A percentile compares a stretch with the other conserved stretches of the same genome.
Conservation (phyloP, 257 asterid species). For the Nicotiana benthamiana region DNA sequence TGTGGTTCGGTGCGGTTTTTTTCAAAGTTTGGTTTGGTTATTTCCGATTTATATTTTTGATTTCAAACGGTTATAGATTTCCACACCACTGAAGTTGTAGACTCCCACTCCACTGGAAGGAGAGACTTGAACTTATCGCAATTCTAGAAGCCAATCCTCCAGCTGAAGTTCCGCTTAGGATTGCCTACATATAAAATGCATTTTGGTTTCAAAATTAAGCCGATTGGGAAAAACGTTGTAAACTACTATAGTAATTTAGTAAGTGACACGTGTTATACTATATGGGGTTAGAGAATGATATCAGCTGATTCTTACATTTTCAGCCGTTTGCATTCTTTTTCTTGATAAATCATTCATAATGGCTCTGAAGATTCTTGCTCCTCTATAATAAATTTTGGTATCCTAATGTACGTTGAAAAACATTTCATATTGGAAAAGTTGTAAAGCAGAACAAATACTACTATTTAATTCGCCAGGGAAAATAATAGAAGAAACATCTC, state of each 20-base stretch:
- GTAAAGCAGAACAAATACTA: neutral
- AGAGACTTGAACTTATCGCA: conserved; percentile 63
- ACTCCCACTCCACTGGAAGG: no score
- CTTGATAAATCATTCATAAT: conserved; percentile 26
- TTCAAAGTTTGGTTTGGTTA: no score
- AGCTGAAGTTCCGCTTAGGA: conserved; percentile 79
- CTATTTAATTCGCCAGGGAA: no score
- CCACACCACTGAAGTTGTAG: no score
- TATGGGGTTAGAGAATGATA: neutral
- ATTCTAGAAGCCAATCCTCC: conserved; percentile 71
- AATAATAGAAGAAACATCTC: no score
- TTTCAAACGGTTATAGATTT: no score
- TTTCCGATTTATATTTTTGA: no score
- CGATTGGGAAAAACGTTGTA: no score
- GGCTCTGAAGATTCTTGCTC: conserved; percentile 24
- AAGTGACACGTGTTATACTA: neutral
- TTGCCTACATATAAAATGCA: conserved; percentile 33
- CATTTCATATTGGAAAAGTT: neutral
- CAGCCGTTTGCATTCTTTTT: conserved; percentile 33
- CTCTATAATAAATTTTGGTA: conserved; percentile 28
- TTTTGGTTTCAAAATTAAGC: no score
- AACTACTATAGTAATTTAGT: neutral
- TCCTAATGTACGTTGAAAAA: conserved; percentile 1
- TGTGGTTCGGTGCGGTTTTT: no score
- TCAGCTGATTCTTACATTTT: conserved; percentile 16